Evolutionary conservation across 768 basidiomycete genomes (phyloP).

Genomic region (Glaciozyma antarctica): DNA sequence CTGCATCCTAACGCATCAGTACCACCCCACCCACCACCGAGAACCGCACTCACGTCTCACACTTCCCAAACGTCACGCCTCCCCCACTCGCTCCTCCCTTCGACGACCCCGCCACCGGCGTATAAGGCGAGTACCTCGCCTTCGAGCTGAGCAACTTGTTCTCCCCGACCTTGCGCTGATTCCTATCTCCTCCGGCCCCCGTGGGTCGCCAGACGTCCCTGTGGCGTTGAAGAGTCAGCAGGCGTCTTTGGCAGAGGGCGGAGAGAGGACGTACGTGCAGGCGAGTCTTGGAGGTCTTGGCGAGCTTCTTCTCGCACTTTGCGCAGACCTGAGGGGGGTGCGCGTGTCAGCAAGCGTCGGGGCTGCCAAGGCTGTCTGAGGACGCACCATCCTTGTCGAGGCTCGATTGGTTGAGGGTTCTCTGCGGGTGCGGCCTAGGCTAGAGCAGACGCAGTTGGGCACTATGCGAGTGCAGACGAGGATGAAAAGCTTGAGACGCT

Average conservation of each 20-base stretch:
- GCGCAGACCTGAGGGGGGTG: conserved; percentile 12
- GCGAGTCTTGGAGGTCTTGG: conserved; percentile 14
- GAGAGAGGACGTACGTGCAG: conserved; percentile 1
- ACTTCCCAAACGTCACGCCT: conserved; percentile 20
- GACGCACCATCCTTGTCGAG: no score
- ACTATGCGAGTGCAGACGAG: background rate
- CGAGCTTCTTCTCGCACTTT: conserved; percentile 29
- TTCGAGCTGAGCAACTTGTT: conserved; percentile 24
- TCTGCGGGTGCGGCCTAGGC: no score
- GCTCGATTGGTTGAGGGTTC: no score
- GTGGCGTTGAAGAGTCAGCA: background rate
- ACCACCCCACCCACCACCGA: no score
- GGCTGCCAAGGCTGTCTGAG: background rate
- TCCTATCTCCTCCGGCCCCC: background rate
- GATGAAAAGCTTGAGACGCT: background rate
- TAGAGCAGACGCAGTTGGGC: background rate
- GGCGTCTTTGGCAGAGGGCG: background rate
- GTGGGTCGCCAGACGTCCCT: conserved; percentile 23
- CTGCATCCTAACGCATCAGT: no score
- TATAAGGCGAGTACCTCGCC: conserved; percentile 27
- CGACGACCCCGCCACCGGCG: conserved; percentile 3
- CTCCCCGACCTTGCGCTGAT: conserved; percentile 26
- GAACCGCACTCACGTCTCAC: conserved; percentile 14
- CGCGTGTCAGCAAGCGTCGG: background rate
- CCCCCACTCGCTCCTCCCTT: conserved; percentile 2